Evolutionary conservation across 768 basidiomycete genomes (phyloP), one percentile per base, ranked within the genome.

Genomic region (Hygrophorus russula): DNA sequence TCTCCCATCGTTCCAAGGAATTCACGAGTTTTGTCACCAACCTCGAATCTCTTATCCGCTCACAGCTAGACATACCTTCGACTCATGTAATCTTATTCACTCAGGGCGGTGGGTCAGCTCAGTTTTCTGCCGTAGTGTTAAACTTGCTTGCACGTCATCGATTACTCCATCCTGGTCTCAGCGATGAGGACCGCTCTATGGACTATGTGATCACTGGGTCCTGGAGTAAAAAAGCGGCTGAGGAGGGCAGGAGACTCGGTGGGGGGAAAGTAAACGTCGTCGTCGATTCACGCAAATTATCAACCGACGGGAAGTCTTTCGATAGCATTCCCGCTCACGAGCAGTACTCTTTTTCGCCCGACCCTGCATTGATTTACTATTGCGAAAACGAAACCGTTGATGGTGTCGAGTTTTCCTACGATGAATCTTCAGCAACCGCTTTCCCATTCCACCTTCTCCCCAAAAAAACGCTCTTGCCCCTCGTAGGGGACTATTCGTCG

Each of bases 381-480:
- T 99, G 96, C 73, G 96, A 96, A 61, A 99, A 99, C 70, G 96
- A 99, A 69, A 99, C 96, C 11, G 85, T 98, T 46, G 83, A 94
- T 52, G 96, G 96, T 34, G 82, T 92, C 37, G 82, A 98, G 66
- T 98, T 87, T 65, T 67, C 81, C 2, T 58, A 68, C 41, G 74
- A 78, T 45, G 60, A 64, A n/a, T 55, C 57, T 14, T 70, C 68
- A 18, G 65, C 76, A 4, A 67, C 71, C 18, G 71, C 81, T 15
- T 96, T 97, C 71, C 93, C 93, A 3, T 92, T 85, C 69, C 73
- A 83, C 48, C 69, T 74, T 44, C 68, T 93, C 35, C 70, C 76
- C 0, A 58, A 73, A 46, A 60, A 63, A 34, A 59, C 56, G n/a
- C 70, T 81, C 27, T 66, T 78, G 19, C 91, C 93, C 12, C 76